Evolutionary conservation across 2,329 filamentous ascomycete species (phyloP).

Genomic region (Pseudocercospora macadamiae): DNA sequence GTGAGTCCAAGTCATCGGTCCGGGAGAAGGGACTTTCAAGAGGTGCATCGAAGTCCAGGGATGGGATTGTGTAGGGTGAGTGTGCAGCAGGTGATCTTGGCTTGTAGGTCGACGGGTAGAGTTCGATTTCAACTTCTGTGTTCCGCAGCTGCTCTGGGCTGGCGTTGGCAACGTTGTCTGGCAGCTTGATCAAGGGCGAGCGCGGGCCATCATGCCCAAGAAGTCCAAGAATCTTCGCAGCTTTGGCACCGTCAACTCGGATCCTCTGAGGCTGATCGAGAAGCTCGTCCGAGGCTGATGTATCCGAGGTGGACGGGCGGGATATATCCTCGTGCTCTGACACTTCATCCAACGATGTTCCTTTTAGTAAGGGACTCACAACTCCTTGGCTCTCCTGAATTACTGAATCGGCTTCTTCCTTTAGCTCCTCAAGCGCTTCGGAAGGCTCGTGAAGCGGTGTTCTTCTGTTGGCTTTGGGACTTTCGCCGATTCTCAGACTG

Average conservation of each 20-base stretch:
- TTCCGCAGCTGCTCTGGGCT: neutral
- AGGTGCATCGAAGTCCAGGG: neutral
- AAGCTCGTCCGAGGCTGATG: constrained; percentile 4
- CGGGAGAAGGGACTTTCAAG: neutral
- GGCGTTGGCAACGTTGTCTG: constrained; percentile 1
- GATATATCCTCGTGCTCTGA: neutral
- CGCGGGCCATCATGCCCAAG: constrained; percentile 11
- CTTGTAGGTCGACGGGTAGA: neutral
- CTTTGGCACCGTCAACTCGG: constrained; percentile 32
- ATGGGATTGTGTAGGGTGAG: neutral
- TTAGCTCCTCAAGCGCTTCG: constrained; percentile 2
- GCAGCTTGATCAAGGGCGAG: constrained; percentile 10
- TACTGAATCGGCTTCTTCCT: neutral
- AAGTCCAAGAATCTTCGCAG: constrained; percentile 33
- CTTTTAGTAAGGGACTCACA: neutral
- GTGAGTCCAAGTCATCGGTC: constrained; percentile 3
- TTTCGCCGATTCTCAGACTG: constrained; percentile 21
- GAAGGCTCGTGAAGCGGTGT: constrained; percentile 4
- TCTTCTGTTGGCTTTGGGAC: constrained; percentile 3
- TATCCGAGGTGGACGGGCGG: neutral
- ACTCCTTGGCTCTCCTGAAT: neutral
- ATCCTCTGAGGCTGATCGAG: constrained; percentile 19
- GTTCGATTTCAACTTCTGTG: constrained; percentile 5
- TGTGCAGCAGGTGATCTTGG: neutral
- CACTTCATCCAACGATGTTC: neutral